phyloP scores from a whole-genome alignment of 495 filamentous ascomycete species.

The Neurospora hispaniola region DNA sequence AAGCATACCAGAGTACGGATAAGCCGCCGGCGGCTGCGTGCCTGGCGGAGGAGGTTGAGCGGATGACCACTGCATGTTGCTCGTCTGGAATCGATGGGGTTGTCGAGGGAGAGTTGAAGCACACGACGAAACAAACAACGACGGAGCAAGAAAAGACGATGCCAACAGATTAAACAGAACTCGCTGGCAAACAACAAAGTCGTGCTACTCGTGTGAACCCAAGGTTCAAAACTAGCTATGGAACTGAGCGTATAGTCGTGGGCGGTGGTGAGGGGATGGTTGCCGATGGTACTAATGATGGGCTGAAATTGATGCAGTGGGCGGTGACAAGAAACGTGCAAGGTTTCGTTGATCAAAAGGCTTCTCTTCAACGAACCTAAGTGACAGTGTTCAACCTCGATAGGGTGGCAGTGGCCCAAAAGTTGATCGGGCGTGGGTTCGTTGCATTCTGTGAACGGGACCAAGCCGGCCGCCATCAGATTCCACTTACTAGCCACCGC shows the following conservation, averaged over 20 bases:
- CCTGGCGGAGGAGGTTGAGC: constrained; percentile 19
- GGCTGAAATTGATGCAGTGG: neutral
- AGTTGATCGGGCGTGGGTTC: neutral
- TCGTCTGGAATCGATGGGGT: neutral
- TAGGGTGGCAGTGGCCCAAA: neutral
- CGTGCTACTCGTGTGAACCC: neutral
- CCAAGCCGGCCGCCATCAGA: neutral
- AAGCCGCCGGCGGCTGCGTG: constrained; percentile 22
- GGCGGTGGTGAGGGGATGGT: neutral
- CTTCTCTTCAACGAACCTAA: neutral
- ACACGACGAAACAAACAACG: neutral
- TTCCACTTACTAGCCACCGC: neutral
- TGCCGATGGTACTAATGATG: neutral
- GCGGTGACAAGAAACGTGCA: neutral
- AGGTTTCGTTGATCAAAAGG: neutral
- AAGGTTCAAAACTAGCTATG: neutral
- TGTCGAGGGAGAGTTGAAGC: neutral
- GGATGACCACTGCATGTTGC: constrained; percentile 13
- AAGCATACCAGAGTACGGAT: constrained; percentile 21
- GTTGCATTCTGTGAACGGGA: neutral
- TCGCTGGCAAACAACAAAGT: neutral
- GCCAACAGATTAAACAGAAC: neutral
- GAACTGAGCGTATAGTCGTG: neutral
- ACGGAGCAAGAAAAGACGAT: neutral
- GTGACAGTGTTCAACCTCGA: neutral